These are phyloP conservation scores for Meyerozyma carpophila DNA, from an alignment of 1,139 yeast genomes.

Conservation along the genomic window DNA sequence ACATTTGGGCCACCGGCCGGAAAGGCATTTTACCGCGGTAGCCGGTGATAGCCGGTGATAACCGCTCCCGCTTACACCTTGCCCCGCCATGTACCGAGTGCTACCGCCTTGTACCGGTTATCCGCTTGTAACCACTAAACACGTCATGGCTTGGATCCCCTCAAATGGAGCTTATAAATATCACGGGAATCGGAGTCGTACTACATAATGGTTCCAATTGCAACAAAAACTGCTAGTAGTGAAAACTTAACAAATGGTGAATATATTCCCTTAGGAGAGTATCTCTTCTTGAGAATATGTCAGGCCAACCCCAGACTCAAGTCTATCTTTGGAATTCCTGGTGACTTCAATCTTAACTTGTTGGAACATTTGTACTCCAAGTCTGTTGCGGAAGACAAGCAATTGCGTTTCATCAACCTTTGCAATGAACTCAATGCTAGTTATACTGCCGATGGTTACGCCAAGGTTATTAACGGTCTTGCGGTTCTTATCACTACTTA, in stretches of 20 bases:
- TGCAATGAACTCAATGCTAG: conserved; percentile 45
- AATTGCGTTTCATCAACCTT: conserved; percentile 17
- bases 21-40: not conserved
- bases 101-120: not conserved
- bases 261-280: conserved; percentile 32
- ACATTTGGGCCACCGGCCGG: not conserved
- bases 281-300: conserved; percentile 28
- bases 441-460: conserved; percentile 77
- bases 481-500: conserved; percentile 55
- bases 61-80: not conserved
- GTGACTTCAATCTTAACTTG: conserved; percentile 36
- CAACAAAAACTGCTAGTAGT: not conserved
- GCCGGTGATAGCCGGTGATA: not conserved
- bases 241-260: not conserved
- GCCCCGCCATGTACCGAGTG: conserved; percentile 1
- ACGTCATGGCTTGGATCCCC: not conserved
- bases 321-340: conserved; percentile 37
- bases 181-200: not conserved
- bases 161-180: not conserved
- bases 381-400: conserved; percentile 15
- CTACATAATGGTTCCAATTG: conserved; percentile 1
- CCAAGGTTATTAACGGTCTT: conserved; percentile 44
- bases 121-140: not conserved
- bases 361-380: conserved; percentile 32
- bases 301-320: conserved; percentile 33